Evolutionary conservation across 805 yeast species (phyloP).

Genomic region (Suhomyces sp.): DNA sequence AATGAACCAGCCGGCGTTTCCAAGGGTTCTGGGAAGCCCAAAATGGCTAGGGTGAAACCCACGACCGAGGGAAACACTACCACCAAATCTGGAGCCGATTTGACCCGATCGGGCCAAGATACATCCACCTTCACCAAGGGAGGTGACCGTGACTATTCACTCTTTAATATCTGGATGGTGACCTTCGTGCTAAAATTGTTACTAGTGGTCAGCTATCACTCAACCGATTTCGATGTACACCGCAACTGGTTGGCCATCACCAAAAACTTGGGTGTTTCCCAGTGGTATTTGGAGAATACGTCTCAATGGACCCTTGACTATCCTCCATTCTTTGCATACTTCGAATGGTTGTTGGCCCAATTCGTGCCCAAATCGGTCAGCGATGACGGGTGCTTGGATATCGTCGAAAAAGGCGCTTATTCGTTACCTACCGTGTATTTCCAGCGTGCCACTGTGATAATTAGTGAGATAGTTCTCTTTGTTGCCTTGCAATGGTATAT

Average conservation of each 20-base stretch:
- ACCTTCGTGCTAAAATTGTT: conserved; percentile 35
- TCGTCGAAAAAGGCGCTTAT: conserved; percentile 63
- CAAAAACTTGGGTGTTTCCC: conserved; percentile 60
- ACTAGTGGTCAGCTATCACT: conserved; percentile 65
- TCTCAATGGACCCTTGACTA: conserved; percentile 94
- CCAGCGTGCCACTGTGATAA: conserved; percentile 79
- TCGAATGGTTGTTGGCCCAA: conserved; percentile 77
- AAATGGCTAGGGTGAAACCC: too few species aligned
- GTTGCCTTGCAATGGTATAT: conserved; percentile 71
- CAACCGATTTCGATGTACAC: conserved; percentile 97
- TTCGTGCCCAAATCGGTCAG: conserved; percentile 64
- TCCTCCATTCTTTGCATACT: conserved; percentile 97
- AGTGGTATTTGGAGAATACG: conserved; percentile 83
- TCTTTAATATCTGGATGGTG: conserved; percentile 38
- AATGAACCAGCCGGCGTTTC: too few species aligned
- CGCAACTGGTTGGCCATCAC: conserved; percentile 97
- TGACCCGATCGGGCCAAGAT: too few species aligned
- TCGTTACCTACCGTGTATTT: conserved; percentile 78
- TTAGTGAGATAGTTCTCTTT: conserved; percentile 71
- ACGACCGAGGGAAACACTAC: too few species aligned
- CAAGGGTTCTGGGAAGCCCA: too few species aligned
- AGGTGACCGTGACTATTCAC: conserved; percentile 18
- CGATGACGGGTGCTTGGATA: conserved; percentile 74
- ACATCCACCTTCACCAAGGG: too few species aligned
- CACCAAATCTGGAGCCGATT: too few species aligned